These are phyloP conservation scores for Yarrowia galli DNA, from an alignment of 1,139 yeast genomes.

Conservation along the genomic window DNA sequence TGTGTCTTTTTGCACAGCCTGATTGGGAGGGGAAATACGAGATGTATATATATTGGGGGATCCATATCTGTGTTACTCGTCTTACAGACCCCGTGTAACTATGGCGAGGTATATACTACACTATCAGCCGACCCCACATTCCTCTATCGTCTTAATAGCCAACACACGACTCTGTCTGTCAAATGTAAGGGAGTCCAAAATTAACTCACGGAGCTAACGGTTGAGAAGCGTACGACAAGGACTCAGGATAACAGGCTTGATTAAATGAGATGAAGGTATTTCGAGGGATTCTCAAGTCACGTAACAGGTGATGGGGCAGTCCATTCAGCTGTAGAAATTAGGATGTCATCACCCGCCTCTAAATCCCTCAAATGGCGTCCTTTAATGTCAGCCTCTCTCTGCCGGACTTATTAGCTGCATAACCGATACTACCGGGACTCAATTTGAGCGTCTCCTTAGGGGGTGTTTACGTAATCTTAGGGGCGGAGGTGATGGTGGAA, in stretches of 20 bases:
- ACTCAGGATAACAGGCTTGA: too few species aligned
- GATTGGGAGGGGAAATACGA: background rate
- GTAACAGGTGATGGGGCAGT: background rate
- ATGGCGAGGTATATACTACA: too few species aligned
- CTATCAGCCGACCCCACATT: too few species aligned
- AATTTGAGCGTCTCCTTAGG: background rate
- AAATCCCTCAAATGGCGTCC: background rate
- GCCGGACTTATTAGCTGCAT: conserved; percentile 1
- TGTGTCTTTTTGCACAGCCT: background rate
- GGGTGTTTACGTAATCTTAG: background rate
- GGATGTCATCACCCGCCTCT: background rate
- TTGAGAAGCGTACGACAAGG: background rate
- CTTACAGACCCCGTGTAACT: background rate
- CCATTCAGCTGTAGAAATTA: too few species aligned
- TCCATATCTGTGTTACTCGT: background rate
- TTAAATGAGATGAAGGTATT: too few species aligned
- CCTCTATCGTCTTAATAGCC: background rate
- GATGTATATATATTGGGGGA: background rate
- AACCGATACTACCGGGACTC: background rate
- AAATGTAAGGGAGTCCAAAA: conserved; percentile 1
- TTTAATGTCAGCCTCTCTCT: background rate
- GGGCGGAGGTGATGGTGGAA: too few species aligned
- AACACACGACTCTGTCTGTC: background rate
- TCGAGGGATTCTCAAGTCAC: background rate
- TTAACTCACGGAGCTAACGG: conserved; percentile 24